phyloP scores from a whole-genome alignment of 768 basidiomycete genomes.

The Lentinula guzmanii region DNA sequence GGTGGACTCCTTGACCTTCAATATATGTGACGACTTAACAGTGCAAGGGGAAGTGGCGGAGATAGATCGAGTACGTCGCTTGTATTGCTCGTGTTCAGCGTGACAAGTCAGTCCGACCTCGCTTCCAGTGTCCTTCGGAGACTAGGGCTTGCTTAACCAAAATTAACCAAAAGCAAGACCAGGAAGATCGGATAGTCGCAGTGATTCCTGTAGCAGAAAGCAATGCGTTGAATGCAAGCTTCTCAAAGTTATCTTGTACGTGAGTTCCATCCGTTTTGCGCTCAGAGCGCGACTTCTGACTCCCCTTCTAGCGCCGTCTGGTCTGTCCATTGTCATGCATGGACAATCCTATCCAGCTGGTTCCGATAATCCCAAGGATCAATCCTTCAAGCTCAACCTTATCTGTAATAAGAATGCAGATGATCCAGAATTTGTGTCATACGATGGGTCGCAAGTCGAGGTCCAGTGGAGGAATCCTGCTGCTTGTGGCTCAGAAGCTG shows the following conservation, averaged over 20 bases:
- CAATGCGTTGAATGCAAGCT: slow-evolving; percentile 24
- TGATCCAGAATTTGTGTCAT: slow-evolving; percentile 50
- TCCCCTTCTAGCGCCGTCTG: slow-evolving; percentile 39
- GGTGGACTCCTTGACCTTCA: slow-evolving; percentile 54
- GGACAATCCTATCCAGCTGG: slow-evolving; percentile 58
- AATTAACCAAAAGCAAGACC: slow-evolving; percentile 51
- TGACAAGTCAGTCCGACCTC: background rate
- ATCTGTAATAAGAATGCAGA: slow-evolving; percentile 42
- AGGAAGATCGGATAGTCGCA: slow-evolving; percentile 54
- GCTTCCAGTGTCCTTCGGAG: slow-evolving; percentile 54
- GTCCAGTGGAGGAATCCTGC: slow-evolving; percentile 60
- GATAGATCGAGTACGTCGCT: slow-evolving; percentile 60
- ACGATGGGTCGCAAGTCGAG: slow-evolving; percentile 47
- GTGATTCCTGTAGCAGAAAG: slow-evolving; percentile 71
- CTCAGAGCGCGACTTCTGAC: slow-evolving; percentile 8
- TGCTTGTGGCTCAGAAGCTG: slow-evolving; percentile 43
- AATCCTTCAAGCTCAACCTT: slow-evolving; percentile 57
- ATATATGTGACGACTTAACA: slow-evolving; percentile 61
- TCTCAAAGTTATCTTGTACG: slow-evolving; percentile 30
- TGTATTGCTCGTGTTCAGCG: background rate
- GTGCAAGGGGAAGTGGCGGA: slow-evolving; percentile 37
- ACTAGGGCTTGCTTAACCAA: slow-evolving; percentile 73
- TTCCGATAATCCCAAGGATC: slow-evolving; percentile 37
- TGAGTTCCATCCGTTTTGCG: slow-evolving; percentile 16
- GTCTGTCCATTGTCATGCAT: slow-evolving; percentile 48